Conservation (phyloP, 2,329 filamentous ascomycete species). For the Colletotrichum sansevieriae region DNA sequence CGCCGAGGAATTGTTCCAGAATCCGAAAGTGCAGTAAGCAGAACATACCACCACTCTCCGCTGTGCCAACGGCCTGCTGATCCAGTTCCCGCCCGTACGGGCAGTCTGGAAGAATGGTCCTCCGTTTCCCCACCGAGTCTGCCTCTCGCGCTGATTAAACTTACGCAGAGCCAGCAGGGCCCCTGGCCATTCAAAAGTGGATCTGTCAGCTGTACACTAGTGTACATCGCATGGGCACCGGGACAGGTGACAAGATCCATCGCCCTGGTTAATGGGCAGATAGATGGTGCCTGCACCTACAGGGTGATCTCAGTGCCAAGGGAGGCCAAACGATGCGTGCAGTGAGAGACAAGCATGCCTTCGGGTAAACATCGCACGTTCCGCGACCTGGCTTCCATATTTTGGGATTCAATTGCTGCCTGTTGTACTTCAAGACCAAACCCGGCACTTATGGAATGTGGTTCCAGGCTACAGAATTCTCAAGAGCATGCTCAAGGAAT, state of each 20-base stretch:
- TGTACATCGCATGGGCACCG: conserved; percentile 23
- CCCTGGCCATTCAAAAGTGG: conserved; percentile 22
- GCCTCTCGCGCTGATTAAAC: conserved; percentile 25
- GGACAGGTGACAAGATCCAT: conserved; percentile 19
- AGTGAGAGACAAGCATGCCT: too few relatives aligned
- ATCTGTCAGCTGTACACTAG: background rate
- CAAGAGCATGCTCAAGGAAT: background rate
- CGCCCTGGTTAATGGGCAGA: conserved; percentile 40
- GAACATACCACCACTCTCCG: background rate
- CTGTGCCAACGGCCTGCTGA: too few relatives aligned
- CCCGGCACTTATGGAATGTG: background rate
- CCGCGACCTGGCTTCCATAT: background rate
- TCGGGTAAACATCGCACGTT: background rate
- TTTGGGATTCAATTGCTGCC: conserved; percentile 26
- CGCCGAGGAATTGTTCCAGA: background rate
- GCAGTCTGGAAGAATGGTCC: conserved; percentile 6
- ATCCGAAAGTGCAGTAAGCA: conserved; percentile 5
- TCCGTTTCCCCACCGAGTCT: conserved; percentile 9
- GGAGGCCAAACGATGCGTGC: background rate
- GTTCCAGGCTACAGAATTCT: conserved; percentile 23
- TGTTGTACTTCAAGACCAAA: conserved; percentile 4
- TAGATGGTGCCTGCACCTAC: conserved; percentile 11
- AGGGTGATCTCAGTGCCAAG: conserved; percentile 7
- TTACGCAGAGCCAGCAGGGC: conserved; percentile 17
- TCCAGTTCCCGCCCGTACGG: background rate